Evolutionary conservation across 1,284 basidiomycete species (phyloP), one percentile per base, ranked within the genome.

Genomic region (Ceratobasidium sp.): DNA sequence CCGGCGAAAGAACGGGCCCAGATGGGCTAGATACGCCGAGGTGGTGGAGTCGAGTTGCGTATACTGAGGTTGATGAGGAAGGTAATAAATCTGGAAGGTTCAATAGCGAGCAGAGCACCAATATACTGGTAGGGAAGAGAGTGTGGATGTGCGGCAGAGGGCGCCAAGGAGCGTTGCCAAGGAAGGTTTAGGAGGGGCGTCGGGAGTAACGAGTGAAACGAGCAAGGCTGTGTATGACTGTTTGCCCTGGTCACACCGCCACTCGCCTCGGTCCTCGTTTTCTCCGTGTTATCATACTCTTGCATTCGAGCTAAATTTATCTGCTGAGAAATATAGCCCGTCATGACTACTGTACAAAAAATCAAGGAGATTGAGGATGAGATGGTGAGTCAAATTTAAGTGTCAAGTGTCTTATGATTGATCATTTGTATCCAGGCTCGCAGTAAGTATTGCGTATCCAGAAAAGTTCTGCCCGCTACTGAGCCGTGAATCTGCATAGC

Each of bases 321-420:
- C 47, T 8, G 26, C 31, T 60, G 60, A 15, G 5, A 47, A 28
- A 10, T 60, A 15, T 73, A 51, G 49, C 65, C 84, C 84, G 83
- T 76, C 79, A 94, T 94, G 92, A 94, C 93, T 73, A 95, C 93
- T 80, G 87, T 95, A 77, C 93, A 95, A 84, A 95, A 95, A 86
- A 96, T 97, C 81, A 96, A 96, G 92, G 94, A 96, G 91, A 89
- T 97, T 84, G 95, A 97, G 88, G 94, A 96, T 93, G 95, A 97
- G 86, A 96, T 97, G 94, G 94, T 92, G 84, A 87, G 89, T n/a
- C n/a, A n/a, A n/a, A n/a, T n/a, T n/a, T n/a, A n/a, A n/a, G n/a
- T n/a, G n/a, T 56, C 35, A 8, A 39, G 69, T 17, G 45, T 26
- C 23, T 37, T n/a, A 23, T 35, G 10, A 54, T 35, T 66, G 33